Base-by-base conservation (phyloP, 2,329 filamentous ascomycete genomes). In the Emergomyces pasteurianus region DNA sequence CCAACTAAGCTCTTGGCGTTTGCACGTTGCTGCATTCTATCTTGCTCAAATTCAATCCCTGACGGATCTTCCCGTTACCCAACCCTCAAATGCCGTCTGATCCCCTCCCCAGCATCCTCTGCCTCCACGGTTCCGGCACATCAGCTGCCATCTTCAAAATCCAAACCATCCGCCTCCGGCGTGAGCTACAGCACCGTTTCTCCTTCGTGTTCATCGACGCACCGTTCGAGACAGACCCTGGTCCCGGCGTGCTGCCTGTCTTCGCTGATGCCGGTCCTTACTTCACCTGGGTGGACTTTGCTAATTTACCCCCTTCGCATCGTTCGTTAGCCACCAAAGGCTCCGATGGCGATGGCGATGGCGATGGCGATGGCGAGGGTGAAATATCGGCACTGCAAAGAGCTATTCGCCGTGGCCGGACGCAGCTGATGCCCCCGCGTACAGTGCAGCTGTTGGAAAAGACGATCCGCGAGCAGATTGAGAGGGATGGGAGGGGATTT, bases 61-160 rank as follows among this genome's bases (percentile, higher is more conserved):
- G 6, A 23, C n/a, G 21, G 21, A 12, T 10, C 21, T 16, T 23
- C 18, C 31, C 18, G 9, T 16, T 12, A 16, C 10, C n/a, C 3
- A 47, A 10, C 21, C n/a, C 4, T 12, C 43, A 21, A 26, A 58
- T 58, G 46, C 63, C 65, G 10, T 67, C 78, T 40, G 23, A 26
- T 16, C 61, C 70, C 62, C 75, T 80, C 34, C 87, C 87, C 3
- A 85, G 88, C 63, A 84, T 92, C 66, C 85, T 92, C 66, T 90
- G 87, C 74, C 83, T 92, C 18, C 88, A 91, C 72, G 88, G 88
- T 70, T 88, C 88, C 67, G 88, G 88, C 63, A 84, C 86, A 65
- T 90, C 87, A 68, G 84, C 80, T 21, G 70, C 79, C 50, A 83
- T 90, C 72, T 90, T 91, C 76, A 77, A 80, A 63, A 72, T 81